These are phyloP conservation scores for Clarireedia monteithiana DNA, from an alignment of 2,329 filamentous ascomycete species.

Conservation along the genomic window DNA sequence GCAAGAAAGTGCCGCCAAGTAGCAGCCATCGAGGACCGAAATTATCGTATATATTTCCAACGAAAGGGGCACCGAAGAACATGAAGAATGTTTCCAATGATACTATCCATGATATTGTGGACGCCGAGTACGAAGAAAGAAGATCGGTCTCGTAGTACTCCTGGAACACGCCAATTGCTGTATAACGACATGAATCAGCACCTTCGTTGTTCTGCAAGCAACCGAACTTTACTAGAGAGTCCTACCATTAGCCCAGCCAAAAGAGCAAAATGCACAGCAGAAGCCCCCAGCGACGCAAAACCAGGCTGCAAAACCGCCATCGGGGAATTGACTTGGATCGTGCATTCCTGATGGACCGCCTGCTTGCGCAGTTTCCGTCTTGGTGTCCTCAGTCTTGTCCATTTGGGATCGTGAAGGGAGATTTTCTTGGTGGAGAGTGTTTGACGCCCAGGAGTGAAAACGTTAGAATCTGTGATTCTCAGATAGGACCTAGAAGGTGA, in stretches of 20 bases:
- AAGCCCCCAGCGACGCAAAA: conserved; percentile 41
- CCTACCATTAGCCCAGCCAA: conserved; percentile 38
- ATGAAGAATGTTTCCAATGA: conserved; percentile 45
- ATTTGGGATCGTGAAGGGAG: neutral
- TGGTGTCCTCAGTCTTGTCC: neutral
- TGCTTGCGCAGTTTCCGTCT: neutral
- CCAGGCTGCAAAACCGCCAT: conserved; percentile 48
- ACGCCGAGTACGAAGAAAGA: conserved; percentile 39
- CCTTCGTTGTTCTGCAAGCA: neutral
- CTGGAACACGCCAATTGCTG: conserved; percentile 44
- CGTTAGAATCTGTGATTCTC: too few relatives aligned
- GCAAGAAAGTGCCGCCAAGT: conserved; percentile 33
- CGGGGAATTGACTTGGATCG: conserved; percentile 30
- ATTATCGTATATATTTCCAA: conserved; percentile 10
- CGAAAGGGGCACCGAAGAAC: conserved; percentile 26
- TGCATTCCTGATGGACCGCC: neutral
- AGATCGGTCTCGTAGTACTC: conserved; percentile 44
- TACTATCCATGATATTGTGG: conserved; percentile 50
- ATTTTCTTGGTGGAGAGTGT: too few relatives aligned
- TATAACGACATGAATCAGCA: neutral
- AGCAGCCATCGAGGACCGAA: conserved; percentile 31
- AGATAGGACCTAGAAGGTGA: too few relatives aligned
- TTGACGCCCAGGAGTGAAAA: too few relatives aligned
- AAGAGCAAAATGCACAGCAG: conserved; percentile 37
- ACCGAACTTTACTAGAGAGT: neutral